A percentile compares a stretch with the other conserved stretches of the same genome.
Conservation (phyloP, 148 eudicot species). For the Agrostemma githago region DNA sequence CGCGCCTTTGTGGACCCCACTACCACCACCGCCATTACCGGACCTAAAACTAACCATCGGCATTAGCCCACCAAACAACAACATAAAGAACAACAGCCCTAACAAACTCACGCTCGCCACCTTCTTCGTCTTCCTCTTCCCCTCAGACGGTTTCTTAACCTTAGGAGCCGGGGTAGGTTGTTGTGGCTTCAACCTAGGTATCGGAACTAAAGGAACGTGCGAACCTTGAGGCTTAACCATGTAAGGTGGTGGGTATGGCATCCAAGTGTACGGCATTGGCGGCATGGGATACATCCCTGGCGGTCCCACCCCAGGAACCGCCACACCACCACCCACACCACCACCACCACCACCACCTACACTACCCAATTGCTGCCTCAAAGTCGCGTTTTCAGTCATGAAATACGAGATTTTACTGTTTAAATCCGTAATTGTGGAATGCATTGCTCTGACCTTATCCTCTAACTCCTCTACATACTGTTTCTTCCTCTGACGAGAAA, state of each 20-base stretch:
- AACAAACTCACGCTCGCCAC: constrained; percentile 86
- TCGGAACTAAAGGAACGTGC: constrained; percentile 80
- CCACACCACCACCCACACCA: constrained; percentile 21
- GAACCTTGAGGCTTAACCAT: constrained; percentile 71
- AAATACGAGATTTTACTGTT: constrained; percentile 57
- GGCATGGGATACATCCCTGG: constrained; percentile 57
- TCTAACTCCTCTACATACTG: constrained; percentile 89
- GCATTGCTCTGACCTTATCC: constrained; percentile 84
- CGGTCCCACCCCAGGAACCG: constrained; percentile 17
- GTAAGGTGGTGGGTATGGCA: constrained; percentile 59
- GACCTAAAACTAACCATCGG: constrained; percentile 68
- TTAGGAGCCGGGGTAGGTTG: constrained; percentile 42
- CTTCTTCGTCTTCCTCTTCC: constrained; percentile 72
- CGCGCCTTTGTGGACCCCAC: constrained; percentile 45
- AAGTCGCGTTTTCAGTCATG: constrained; percentile 66
- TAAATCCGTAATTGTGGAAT: constrained; percentile 73
- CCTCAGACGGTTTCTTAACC: constrained; percentile 44
- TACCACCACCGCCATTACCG: constrained; percentile 37
- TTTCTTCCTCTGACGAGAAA: constrained; percentile 92
- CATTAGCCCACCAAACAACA: constrained; percentile 76
- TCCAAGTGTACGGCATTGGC: constrained; percentile 86
- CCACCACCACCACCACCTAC: constrained; percentile 32
- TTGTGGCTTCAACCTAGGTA: constrained; percentile 75
- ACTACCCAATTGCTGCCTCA: constrained; percentile 58
- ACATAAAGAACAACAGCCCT: constrained; percentile 67